A percentile compares a stretch with the other conserved stretches of the same genome.
Conservation (phyloP, 495 filamentous ascomycete genomes). For the Lasiosphaeriaceae sp. region DNA sequence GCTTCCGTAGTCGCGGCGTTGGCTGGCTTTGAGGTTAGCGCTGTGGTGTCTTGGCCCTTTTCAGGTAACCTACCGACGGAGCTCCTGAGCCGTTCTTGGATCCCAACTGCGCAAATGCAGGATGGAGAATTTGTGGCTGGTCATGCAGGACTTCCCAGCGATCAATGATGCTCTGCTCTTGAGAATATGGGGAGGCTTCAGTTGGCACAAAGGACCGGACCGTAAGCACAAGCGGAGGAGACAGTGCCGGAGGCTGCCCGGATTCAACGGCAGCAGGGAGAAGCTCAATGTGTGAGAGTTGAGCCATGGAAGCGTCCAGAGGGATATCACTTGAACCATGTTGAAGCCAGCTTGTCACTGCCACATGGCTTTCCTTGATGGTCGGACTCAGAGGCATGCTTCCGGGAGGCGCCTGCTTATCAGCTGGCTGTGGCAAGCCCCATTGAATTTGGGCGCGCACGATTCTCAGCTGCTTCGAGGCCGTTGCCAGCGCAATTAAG, state of each 20-base stretch:
- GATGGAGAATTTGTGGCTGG: constrained; percentile 57
- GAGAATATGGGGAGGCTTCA: constrained; percentile 51
- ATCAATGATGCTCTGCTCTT: constrained; percentile 65
- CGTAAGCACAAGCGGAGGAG: constrained; percentile 62
- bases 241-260: constrained; percentile 39
- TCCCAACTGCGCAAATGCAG: constrained; percentile 70
- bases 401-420: constrained; percentile 35
- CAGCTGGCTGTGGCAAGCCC: constrained; percentile 32
- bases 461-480: constrained; percentile 61
- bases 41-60: no score
- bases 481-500: constrained; percentile 61
- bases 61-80: constrained; percentile 31
- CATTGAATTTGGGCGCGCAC: constrained; percentile 59
- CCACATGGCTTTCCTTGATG: constrained; percentile 47
- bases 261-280: constrained; percentile 45
- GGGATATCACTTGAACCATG: constrained; percentile 37
- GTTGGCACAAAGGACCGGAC: constrained; percentile 62
- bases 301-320: constrained; percentile 51
- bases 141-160: constrained; percentile 71
- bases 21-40: constrained; percentile 39
- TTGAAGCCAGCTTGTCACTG: constrained; percentile 47
- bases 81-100: constrained; percentile 48
- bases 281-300: constrained; percentile 63
- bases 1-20: constrained; percentile 57
- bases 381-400: constrained; percentile 35